phyloP scores from a whole-genome alignment of 2,329 filamentous ascomycete species.

The Fusarium proliferatum region DNA sequence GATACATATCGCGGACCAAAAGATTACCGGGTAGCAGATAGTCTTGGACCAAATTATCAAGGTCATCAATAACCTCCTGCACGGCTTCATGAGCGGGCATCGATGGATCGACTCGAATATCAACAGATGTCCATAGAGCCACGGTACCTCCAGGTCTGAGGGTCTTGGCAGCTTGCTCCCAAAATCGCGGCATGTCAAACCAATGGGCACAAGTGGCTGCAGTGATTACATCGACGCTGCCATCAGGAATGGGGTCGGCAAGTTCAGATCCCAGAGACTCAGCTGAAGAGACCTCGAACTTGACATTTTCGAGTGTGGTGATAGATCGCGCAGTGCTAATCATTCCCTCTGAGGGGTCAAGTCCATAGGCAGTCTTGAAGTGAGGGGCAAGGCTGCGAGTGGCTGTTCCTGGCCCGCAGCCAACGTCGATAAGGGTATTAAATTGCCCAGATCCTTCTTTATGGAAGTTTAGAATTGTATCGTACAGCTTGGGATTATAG shows the following conservation, averaged over 20 bases:
- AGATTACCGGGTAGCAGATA: neutral
- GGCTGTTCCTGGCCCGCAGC: constrained; percentile 2
- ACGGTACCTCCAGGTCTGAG: neutral
- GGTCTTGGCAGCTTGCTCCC: neutral
- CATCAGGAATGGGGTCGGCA: neutral
- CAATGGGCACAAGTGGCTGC: constrained; percentile 1
- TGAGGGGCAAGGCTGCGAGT: neutral
- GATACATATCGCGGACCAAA: neutral
- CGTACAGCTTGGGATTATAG: neutral
- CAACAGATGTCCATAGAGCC: neutral
- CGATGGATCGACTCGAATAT: neutral
- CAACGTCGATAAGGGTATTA: neutral
- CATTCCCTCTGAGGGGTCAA: constrained; percentile 3
- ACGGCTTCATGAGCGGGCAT: neutral
- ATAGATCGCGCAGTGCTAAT: neutral
- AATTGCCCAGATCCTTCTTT: neutral
- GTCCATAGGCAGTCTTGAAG: neutral
- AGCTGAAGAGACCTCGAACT: neutral
- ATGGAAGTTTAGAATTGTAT: neutral
- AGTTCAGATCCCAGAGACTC: neutral
- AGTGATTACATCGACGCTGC: constrained; percentile 1
- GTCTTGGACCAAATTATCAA: neutral
- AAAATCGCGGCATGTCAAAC: constrained; percentile 2
- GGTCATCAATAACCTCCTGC: neutral
- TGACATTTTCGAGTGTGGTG: neutral